These are phyloP conservation scores for Helicocarpus griseus DNA, from an alignment of 2,329 filamentous ascomycete species.

Conservation along the genomic window DNA sequence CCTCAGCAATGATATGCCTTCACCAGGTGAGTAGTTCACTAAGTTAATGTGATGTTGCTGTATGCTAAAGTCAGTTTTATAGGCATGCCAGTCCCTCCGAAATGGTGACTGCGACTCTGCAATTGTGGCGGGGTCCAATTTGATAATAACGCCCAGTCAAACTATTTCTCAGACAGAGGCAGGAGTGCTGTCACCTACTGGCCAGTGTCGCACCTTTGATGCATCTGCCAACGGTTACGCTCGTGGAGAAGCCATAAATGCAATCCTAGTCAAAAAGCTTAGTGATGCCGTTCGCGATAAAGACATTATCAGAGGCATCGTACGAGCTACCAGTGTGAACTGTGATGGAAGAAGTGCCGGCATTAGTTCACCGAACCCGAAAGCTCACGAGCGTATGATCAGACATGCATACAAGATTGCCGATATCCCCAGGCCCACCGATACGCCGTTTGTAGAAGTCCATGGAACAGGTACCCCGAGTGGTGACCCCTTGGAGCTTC, in stretches of 20 bases:
- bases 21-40: too few relatives aligned
- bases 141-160: constrained; percentile 23
- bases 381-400: constrained; percentile 24
- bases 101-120: background rate
- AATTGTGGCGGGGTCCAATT: constrained; percentile 1
- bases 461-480: constrained; percentile 32
- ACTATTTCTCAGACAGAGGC: too few relatives aligned
- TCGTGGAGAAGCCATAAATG: constrained; percentile 40
- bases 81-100: background rate
- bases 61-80: too few relatives aligned
- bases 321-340: constrained; percentile 15
- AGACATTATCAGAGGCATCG: constrained; percentile 36
- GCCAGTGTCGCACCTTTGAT: too few relatives aligned
- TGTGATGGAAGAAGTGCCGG: constrained; percentile 26
- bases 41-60: too few relatives aligned
- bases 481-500: constrained; percentile 19
- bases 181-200: too few relatives aligned
- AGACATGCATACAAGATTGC: constrained; percentile 17
- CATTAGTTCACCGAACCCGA: constrained; percentile 28
- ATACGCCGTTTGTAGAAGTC: constrained; percentile 28
- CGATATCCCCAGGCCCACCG: constrained; percentile 21
- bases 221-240: constrained; percentile 43
- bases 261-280: constrained; percentile 40
- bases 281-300: constrained; percentile 38
- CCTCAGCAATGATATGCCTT: constrained; percentile 3